These are phyloP conservation scores for Naganishia liquefaciens DNA, from an alignment of 1,284 basidiomycete genomes.

Conservation along the genomic window DNA sequence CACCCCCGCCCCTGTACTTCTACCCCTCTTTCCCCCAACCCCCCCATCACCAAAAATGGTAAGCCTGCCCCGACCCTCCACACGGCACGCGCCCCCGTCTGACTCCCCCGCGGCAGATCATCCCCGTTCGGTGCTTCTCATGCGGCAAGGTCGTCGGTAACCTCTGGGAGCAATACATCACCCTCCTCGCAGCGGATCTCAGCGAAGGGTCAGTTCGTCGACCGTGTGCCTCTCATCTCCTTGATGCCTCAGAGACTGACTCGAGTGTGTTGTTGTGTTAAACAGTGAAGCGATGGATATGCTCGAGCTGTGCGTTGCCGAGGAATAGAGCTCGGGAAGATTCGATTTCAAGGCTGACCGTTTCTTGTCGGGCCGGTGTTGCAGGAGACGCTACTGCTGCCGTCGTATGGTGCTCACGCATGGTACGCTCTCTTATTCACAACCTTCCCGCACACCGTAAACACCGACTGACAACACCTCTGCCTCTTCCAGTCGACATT, in stretches of 20 bases:
- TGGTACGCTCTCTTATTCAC: slow-evolving; percentile 57
- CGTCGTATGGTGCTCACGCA: slow-evolving; percentile 97
- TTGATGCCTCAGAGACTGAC: background rate
- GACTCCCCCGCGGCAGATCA: slow-evolving; percentile 46
- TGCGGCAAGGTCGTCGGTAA: slow-evolving; percentile 92
- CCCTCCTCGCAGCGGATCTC: slow-evolving; percentile 72
- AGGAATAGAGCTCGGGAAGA: background rate
- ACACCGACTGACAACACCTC: slow-evolving; percentile 8
- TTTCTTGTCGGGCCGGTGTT: background rate
- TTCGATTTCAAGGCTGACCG: background rate
- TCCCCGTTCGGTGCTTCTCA: slow-evolving; percentile 65
- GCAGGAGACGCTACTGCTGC: slow-evolving; percentile 85
- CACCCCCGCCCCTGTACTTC: too few species aligned
- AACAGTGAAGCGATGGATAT: slow-evolving; percentile 87
- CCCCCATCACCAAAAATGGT: too few species aligned
- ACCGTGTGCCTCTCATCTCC: background rate
- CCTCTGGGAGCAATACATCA: slow-evolving; percentile 84
- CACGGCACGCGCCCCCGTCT: too few species aligned
- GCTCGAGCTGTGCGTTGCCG: slow-evolving; percentile 64
- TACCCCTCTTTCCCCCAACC: too few species aligned
- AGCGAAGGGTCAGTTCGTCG: slow-evolving; percentile 72
- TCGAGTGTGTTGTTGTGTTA: background rate
- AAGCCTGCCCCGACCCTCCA: too few species aligned
- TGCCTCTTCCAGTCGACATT: slow-evolving; percentile 63
- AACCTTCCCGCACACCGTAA: too few species aligned